Conservation (phyloP, 2,329 filamentous ascomycete genomes). For the Didymella exigua region DNA sequence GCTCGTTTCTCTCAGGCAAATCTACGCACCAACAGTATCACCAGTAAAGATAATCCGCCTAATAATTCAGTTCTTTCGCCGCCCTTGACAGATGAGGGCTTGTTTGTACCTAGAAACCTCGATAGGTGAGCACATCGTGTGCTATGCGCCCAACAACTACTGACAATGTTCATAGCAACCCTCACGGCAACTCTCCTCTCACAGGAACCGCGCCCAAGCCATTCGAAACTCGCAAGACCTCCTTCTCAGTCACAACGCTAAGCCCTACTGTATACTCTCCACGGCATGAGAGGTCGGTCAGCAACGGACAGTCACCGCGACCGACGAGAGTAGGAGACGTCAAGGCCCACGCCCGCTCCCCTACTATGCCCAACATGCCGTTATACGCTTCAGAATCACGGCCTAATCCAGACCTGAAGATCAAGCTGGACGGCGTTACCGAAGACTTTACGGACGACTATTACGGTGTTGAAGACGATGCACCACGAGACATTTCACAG, state of each 20-base stretch:
- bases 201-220: constrained; percentile 33
- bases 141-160: constrained; percentile 8
- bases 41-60: constrained; percentile 28
- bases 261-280: constrained; percentile 19
- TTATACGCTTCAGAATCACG: constrained; percentile 36
- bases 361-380: constrained; percentile 49
- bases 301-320: constrained; percentile 40
- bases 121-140: constrained; percentile 42
- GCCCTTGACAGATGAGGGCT: constrained; percentile 40
- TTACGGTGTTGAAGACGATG: constrained; percentile 37
- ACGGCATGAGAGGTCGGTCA: constrained; percentile 47
- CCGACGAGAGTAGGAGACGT: constrained; percentile 36
- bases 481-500: constrained; percentile 23
- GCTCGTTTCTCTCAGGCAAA: constrained; percentile 51
- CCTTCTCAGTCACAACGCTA: constrained; percentile 24
- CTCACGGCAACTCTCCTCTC: constrained; percentile 43
- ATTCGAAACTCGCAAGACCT: constrained; percentile 31
- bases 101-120: constrained; percentile 46
- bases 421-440: constrained; percentile 46
- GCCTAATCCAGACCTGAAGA: constrained; percentile 37
- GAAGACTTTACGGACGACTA: constrained; percentile 47
- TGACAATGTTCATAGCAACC: constrained; percentile 38
- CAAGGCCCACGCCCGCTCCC: constrained; percentile 40
- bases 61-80: constrained; percentile 37
- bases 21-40: constrained; percentile 51